These are phyloP conservation scores for Vanrija humicola DNA, from an alignment of 1,284 basidiomycete species.

Conservation along the genomic window DNA sequence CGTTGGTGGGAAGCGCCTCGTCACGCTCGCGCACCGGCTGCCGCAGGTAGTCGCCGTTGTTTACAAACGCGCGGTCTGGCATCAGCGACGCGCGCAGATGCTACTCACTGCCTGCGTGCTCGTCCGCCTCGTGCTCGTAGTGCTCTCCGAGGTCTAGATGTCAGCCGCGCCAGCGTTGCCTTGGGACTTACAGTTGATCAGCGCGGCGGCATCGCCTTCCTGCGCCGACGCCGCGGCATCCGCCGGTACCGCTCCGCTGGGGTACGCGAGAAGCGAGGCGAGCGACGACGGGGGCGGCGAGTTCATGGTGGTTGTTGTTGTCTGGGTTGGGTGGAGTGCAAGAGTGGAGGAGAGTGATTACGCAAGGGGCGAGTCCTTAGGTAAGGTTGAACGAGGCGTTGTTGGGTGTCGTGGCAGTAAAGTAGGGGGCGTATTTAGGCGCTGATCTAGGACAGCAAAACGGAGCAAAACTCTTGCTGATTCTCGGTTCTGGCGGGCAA, in stretches of 20 bases:
- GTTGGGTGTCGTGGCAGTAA: too few relatives aligned
- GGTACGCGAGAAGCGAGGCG: conserved; percentile 1
- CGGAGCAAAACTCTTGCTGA: too few relatives aligned
- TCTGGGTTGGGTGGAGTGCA: background rate
- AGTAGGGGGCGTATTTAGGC: too few relatives aligned
- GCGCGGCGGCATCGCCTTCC: conserved; percentile 4
- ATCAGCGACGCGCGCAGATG: background rate
- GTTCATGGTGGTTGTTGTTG: conserved; percentile 1
- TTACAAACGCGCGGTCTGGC: background rate
- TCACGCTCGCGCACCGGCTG: background rate
- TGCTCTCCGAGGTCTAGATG: conserved; percentile 13
- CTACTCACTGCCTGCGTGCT: background rate
- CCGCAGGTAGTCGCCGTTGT: background rate
- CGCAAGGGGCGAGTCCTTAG: background rate
- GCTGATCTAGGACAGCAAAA: too few relatives aligned
- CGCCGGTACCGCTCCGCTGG: too few relatives aligned
- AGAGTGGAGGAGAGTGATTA: background rate
- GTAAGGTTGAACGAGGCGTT: too few relatives aligned
- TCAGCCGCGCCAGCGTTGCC: background rate
- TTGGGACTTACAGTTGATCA: conserved; percentile 17
- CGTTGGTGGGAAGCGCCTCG: background rate
- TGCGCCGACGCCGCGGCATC: background rate
- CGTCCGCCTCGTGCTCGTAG: background rate
- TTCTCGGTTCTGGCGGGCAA: too few relatives aligned
- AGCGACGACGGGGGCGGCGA: conserved; percentile 7